Conservation (phyloP, 768 basidiomycete species). For the Boletus bicolor region DNA sequence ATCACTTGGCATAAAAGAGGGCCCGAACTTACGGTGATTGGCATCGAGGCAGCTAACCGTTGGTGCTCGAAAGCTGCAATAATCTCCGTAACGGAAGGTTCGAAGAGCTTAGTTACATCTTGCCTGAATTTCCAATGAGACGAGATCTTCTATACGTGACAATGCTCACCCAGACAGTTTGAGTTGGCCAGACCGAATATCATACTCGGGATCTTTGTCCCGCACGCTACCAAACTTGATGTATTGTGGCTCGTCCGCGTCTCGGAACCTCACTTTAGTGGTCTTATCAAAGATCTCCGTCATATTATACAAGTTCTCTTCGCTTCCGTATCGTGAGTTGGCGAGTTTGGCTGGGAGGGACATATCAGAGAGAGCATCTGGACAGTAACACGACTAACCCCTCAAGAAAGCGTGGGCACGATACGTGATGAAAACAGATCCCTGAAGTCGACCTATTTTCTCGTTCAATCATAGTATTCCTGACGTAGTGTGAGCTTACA, state of each 20-base stretch:
- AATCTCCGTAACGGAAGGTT: slow-evolving; percentile 14
- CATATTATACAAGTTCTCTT: slow-evolving; percentile 31
- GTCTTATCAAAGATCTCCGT: slow-evolving; percentile 33
- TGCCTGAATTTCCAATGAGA: slow-evolving; percentile 26
- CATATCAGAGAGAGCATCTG: background rate
- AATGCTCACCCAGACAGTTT: slow-evolving; percentile 32
- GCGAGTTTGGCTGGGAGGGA: slow-evolving; percentile 25
- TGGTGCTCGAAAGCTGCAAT: slow-evolving; percentile 14
- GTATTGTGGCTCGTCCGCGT: slow-evolving; percentile 34
- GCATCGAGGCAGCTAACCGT: slow-evolving; percentile 3
- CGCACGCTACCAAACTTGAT: slow-evolving; percentile 36
- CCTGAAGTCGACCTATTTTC: slow-evolving; percentile 36
- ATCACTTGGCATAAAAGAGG: background rate
- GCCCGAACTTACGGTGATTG: slow-evolving; percentile 3
- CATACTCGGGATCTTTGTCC: slow-evolving; percentile 34
- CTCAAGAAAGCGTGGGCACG: slow-evolving; percentile 32
- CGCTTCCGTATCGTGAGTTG: slow-evolving; percentile 27
- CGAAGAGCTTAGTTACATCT: slow-evolving; percentile 12
- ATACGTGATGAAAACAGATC: slow-evolving; percentile 36
- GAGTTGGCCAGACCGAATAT: slow-evolving; percentile 37
- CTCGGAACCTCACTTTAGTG: slow-evolving; percentile 39
- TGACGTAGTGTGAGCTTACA: slow-evolving; percentile 19
- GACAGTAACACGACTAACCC: slow-evolving; percentile 19
- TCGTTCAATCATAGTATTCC: background rate
- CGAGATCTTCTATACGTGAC: slow-evolving; percentile 31